Conservation (phyloP, 2,329 filamentous ascomycete species). For the Cercospora sesami region DNA sequence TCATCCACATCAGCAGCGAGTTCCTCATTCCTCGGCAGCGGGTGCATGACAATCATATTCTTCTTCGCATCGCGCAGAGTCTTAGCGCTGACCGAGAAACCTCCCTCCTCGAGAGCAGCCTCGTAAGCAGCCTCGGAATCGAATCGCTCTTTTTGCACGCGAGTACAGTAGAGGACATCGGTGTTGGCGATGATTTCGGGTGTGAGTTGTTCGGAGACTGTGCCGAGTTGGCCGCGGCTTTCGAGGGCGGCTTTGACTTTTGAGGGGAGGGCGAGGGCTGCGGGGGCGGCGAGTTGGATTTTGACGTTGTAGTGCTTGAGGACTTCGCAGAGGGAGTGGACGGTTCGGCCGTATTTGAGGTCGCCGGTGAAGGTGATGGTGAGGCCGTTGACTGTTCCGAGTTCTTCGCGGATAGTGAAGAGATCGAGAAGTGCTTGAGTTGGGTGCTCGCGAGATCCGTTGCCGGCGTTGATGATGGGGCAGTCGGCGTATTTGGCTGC, state of each 20-base stretch:
- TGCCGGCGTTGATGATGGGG: constrained; percentile 95
- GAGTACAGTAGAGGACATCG: constrained; percentile 95
- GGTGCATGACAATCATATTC: constrained; percentile 93
- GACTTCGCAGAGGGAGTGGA: constrained; percentile 92
- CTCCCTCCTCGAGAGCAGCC: constrained; percentile 70
- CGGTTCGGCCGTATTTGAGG: constrained; percentile 86
- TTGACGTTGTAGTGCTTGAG: constrained; percentile 94
- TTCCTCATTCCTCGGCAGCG: constrained; percentile 89
- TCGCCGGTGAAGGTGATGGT: constrained; percentile 97
- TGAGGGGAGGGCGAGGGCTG: constrained; percentile 71
- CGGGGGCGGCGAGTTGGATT: constrained; percentile 86
- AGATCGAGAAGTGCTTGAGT: constrained; percentile 97
- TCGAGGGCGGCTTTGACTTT: constrained; percentile 72
- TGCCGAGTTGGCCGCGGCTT: constrained; percentile 71
- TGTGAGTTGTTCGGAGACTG: constrained; percentile 75
- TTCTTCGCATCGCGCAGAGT: constrained; percentile 88
- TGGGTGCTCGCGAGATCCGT: constrained; percentile 92
- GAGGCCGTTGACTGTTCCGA: constrained; percentile 90
- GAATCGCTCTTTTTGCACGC: constrained; percentile 96
- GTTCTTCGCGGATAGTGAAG: constrained; percentile 96
- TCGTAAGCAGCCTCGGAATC: constrained; percentile 78
- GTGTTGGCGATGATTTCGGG: constrained; percentile 81
- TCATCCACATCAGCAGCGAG: constrained; percentile 95
- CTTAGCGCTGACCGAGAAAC: constrained; percentile 83
- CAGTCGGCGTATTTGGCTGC: constrained; percentile 86